phyloP scores from a whole-genome alignment of 495 filamentous ascomycete genomes.

The Penicillium daleae region DNA sequence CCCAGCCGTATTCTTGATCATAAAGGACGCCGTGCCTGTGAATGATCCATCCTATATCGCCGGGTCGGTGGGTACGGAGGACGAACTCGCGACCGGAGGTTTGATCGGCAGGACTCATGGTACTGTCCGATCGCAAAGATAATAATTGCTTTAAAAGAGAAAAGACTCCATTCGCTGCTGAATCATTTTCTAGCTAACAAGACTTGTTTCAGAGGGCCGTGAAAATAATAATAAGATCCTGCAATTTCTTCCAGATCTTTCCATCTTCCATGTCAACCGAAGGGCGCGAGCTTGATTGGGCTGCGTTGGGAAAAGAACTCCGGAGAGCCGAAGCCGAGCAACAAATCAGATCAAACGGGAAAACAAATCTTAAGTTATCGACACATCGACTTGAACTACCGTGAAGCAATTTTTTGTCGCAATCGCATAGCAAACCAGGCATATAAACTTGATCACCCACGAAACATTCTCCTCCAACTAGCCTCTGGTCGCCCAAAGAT shows the following conservation, averaged over 20 bases:
- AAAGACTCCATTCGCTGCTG: background rate
- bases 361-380: background rate
- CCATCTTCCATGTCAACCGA: constrained; percentile 12
- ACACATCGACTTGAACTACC: too few species aligned
- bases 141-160: background rate
- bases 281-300: constrained; percentile 11
- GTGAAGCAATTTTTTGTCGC: background rate
- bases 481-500: background rate
- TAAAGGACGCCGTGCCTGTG: constrained; percentile 34
- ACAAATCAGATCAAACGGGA: background rate
- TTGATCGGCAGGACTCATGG: constrained; percentile 13
- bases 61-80: constrained; percentile 28
- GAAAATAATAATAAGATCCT: background rate
- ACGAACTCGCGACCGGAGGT: constrained; percentile 5
- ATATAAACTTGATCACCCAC: background rate
- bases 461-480: background rate
- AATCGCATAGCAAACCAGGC: too few species aligned
- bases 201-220: background rate
- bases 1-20: constrained; percentile 29
- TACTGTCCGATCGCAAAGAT: background rate
- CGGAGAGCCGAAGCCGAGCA: background rate
- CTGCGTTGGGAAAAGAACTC: background rate
- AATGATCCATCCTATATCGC: constrained; percentile 36
- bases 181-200: background rate
- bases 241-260: background rate